Evolutionary conservation across 2,329 filamentous ascomycete genomes (phyloP).

Genomic region (Colletotrichum viniferum): DNA sequence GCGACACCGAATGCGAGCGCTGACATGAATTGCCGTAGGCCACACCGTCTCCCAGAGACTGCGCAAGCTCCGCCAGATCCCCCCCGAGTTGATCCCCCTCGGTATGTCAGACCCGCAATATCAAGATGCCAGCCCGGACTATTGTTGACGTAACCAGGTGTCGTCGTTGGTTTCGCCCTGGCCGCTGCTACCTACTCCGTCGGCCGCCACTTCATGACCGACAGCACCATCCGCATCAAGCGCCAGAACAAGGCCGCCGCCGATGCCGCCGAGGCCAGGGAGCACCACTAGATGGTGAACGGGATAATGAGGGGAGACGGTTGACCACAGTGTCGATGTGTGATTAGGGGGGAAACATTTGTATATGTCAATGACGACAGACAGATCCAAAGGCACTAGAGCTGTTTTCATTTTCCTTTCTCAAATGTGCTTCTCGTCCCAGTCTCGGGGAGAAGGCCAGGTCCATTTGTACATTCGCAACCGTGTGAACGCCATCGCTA

Average conservation of each 20-base stretch:
- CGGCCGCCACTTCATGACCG: constrained; percentile 79
- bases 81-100: constrained; percentile 91
- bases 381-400: constrained; percentile 20
- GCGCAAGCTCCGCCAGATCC: constrained; percentile 86
- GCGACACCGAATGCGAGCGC: constrained; percentile 1
- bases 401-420: constrained; percentile 18
- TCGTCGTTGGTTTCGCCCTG: constrained; percentile 87
- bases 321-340: constrained; percentile 14
- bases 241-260: constrained; percentile 61
- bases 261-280: constrained; percentile 35
- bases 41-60: constrained; percentile 97
- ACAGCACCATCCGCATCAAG: constrained; percentile 90
- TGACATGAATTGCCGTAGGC: constrained; percentile 56
- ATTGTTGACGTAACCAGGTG: constrained; percentile 54
- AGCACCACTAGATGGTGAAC: constrained; percentile 37
- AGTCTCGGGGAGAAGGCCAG: background rate
- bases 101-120: constrained; percentile 62
- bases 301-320: constrained; percentile 9
- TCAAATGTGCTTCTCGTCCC: constrained; percentile 1
- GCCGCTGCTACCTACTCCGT: constrained; percentile 82
- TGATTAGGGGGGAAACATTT: constrained; percentile 21
- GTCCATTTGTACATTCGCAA: constrained; percentile 20
- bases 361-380: constrained; percentile 23
- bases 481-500: constrained; percentile 50
- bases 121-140: background rate